Evolutionary conservation across 2,329 filamentous ascomycete species (phyloP).

Genomic region (Xylariaceae sp.): DNA sequence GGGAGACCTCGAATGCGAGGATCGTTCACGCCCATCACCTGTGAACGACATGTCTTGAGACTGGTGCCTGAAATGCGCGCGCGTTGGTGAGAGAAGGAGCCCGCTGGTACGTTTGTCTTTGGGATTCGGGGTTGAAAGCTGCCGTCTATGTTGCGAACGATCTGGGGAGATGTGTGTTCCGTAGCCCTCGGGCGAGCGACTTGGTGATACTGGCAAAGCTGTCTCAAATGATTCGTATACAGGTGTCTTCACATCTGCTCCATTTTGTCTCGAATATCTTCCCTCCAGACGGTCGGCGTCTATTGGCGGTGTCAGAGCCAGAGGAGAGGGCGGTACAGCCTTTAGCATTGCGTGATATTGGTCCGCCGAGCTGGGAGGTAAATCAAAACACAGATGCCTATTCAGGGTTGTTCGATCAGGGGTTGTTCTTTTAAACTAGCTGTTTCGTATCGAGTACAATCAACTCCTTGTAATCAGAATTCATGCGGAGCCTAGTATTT

Average conservation of each 20-base stretch:
- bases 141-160: conserved; percentile 25
- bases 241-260: neutral
- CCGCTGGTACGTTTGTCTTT: conserved; percentile 11
- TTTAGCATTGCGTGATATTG: conserved; percentile 26
- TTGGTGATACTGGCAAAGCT: conserved; percentile 14
- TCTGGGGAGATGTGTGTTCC: conserved; percentile 8
- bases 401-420: too few relatives aligned
- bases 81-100: conserved; percentile 14
- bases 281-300: conserved; percentile 1
- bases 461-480: too few relatives aligned
- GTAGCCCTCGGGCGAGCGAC: conserved; percentile 7
- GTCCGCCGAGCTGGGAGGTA: conserved; percentile 16
- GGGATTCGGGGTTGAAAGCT: conserved; percentile 23
- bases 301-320: conserved; percentile 3
- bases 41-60: conserved; percentile 40
- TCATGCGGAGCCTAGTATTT: too few relatives aligned
- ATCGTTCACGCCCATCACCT: conserved; percentile 35
- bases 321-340: conserved; percentile 6
- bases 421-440: too few relatives aligned
- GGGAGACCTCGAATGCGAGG: conserved; percentile 22
- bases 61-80: conserved; percentile 16
- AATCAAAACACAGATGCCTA: conserved; percentile 6
- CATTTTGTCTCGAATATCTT: neutral
- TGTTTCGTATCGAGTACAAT: too few relatives aligned
- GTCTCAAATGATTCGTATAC: conserved; percentile 21